Percentiles rank a stretch among this genome's conserved stretches.
Evolutionary conservation across 1,139 yeast species (phyloP).

Genomic region (Yamadazyma jaroonii): DNA sequence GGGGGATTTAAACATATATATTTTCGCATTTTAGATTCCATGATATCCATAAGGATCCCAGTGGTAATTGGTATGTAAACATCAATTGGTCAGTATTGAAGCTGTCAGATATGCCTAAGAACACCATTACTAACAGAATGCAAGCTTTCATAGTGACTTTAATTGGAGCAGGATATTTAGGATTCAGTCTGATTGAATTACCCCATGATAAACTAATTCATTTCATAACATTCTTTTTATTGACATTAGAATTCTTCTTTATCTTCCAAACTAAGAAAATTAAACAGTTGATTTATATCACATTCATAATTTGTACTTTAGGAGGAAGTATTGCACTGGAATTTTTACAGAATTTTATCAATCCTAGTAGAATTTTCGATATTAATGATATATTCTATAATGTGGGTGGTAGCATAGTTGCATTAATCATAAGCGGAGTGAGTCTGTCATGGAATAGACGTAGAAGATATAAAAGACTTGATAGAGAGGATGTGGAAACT

Average conservation of each 20-base stretch:
- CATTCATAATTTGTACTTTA: conserved; percentile 43
- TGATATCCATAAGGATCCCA: conserved; percentile 16
- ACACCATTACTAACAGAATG: not conserved
- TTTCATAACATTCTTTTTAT: conserved; percentile 44
- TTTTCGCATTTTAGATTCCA: conserved; percentile 1
- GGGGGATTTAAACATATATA: not conserved
- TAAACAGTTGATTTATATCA: conserved; percentile 36
- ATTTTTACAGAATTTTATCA: conserved; percentile 42
- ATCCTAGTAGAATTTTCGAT: conserved; percentile 50
- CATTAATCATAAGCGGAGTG: conserved; percentile 18
- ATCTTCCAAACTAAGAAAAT: conserved; percentile 41
- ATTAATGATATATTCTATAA: conserved; percentile 45
- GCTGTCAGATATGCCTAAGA: not conserved
- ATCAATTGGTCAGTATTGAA: not conserved
- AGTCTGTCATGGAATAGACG: conserved; percentile 8
- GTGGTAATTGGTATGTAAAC: conserved; percentile 26
- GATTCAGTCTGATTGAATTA: conserved; percentile 48
- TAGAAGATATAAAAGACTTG: not conserved
- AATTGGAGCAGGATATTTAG: conserved; percentile 41
- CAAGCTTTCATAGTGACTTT: conserved; percentile 28
- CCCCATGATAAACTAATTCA: conserved; percentile 56
- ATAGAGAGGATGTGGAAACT: conserved; percentile 1
- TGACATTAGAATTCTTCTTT: conserved; percentile 56
- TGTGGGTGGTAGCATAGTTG: conserved; percentile 32
- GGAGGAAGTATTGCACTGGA: conserved; percentile 54